A percentile compares a stretch with the other conserved stretches of the same genome.
phyloP scores from a whole-genome alignment of 2,329 filamentous ascomycete species.

The Microcera coccophila region DNA sequence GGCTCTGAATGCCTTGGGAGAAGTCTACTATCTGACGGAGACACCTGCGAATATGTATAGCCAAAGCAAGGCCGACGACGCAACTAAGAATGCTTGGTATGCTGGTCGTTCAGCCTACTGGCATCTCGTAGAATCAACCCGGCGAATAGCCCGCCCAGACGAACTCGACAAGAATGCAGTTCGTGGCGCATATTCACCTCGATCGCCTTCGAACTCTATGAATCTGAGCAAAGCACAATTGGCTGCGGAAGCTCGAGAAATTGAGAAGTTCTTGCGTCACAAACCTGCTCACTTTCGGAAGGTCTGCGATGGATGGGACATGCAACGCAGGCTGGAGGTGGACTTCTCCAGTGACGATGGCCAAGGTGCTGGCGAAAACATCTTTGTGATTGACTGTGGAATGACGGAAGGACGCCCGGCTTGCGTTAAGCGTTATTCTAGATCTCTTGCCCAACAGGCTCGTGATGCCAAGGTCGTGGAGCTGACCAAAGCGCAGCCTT shows the following conservation, averaged over 20 bases:
- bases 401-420: slow-evolving; percentile 53
- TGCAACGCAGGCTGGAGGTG: slow-evolving; percentile 78
- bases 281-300: slow-evolving; percentile 75
- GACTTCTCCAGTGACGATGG: slow-evolving; percentile 83
- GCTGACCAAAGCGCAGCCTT: slow-evolving; percentile 4
- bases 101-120: slow-evolving; percentile 76
- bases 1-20: slow-evolving; percentile 87
- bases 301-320: slow-evolving; percentile 83
- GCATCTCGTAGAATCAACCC: slow-evolving; percentile 74
- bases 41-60: slow-evolving; percentile 56
- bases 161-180: slow-evolving; percentile 65
- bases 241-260: slow-evolving; percentile 72
- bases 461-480: slow-evolving; percentile 2
- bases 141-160: slow-evolving; percentile 67
- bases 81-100: slow-evolving; percentile 70
- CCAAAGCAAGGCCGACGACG: slow-evolving; percentile 49
- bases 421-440: slow-evolving; percentile 42
- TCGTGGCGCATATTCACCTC: slow-evolving; percentile 74
- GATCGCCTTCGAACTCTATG: slow-evolving; percentile 72
- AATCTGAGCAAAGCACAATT: slow-evolving; percentile 67
- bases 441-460: slow-evolving; percentile 27
- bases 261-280: slow-evolving; percentile 69
- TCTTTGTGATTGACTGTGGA: slow-evolving; percentile 72
- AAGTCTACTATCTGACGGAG: slow-evolving; percentile 79
- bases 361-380: slow-evolving; percentile 68